Evolutionary conservation across 2,329 filamentous ascomycete species (phyloP), one percentile per base, ranked within the genome.

Genomic region (Penicillium sp.): DNA sequence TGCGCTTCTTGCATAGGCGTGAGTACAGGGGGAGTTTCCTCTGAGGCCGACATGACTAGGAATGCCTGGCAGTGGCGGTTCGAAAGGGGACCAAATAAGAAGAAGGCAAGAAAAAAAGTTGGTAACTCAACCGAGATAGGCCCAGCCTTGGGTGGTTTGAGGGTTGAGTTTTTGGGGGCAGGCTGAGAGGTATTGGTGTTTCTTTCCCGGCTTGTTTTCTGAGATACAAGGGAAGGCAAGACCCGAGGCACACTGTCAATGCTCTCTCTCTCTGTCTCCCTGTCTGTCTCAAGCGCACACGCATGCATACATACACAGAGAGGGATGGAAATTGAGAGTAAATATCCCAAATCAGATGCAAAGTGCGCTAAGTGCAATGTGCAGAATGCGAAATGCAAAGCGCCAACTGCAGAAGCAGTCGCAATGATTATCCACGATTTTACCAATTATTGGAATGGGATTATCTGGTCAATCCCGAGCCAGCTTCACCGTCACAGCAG

Each of bases 1-100:
- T 24, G 39, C 10, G 48, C 19, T 18, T 51, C 47, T 26, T 45
- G 14, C 24, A 55, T 45, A 13, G 61, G 50, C 48, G 53, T 45
- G 6, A 58, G 55, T 9, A 50, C 40, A 36, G 50, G 54, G n/a
- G 53, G 48, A n/a, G 14, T 33, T 55, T 63, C 59, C 59, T 61
- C 61, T 42, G 55, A 56, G 47, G 34, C 51, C 51, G 58, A 60
- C 63, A 65, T 65, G 52, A 33, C 43, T 51, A 34, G 42, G 50
- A 28, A 48, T 24, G 46, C 23, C 39, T 19, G 47, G 37, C 36
- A 57, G 44, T 19, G 21, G 18, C 28, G 42, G 26, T 64, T 65
- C 52, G 50, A 60, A 64, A 61, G 56, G 45, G 39, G 52, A 56
- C 62, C n/a, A 50, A 51, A 55, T 42, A 16, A 42, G 37, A 37